phyloP scores from a whole-genome alignment of 164 flowering plant genomes.

The Umbilicus rupestris region DNA sequence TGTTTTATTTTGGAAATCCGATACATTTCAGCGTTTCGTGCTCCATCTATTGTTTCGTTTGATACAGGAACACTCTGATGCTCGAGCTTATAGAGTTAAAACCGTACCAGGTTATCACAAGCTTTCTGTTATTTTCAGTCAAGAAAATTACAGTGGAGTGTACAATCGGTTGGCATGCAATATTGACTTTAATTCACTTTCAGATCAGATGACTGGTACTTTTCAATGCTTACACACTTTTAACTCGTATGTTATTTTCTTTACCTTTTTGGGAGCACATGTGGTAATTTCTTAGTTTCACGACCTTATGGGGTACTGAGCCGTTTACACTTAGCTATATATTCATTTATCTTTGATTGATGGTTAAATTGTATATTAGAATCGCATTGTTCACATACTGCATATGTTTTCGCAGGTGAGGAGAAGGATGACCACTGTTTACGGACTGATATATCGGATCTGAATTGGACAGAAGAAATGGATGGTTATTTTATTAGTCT shows the following conservation, averaged over 20 bases:
- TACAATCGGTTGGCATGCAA: conserved; percentile 26
- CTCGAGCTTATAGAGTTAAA: conserved; percentile 44
- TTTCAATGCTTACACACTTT: background rate
- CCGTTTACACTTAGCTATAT: background rate
- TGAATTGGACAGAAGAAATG: conserved; percentile 28
- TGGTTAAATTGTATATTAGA: background rate
- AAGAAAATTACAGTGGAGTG: conserved; percentile 28
- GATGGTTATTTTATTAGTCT: conserved; percentile 28
- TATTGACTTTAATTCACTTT: conserved; percentile 15
- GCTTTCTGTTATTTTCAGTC: conserved; percentile 33
- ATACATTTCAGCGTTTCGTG: background rate
- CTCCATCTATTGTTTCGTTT: conserved; percentile 1
- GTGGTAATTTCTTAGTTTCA: background rate
- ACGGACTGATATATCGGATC: background rate
- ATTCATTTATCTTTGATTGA: background rate
- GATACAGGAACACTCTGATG: conserved; percentile 43
- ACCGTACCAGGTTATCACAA: conserved; percentile 40
- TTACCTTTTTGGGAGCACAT: background rate
- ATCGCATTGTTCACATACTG: background rate
- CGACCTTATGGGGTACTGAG: background rate
- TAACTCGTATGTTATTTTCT: background rate
- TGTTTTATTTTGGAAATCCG: background rate
- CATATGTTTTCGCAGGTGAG: conserved; percentile 18
- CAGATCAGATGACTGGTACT: conserved; percentile 22
- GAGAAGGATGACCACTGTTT: conserved; percentile 12